Base-by-base conservation (phyloP, 306 rosid species). In the Quillaja saponaria region DNA sequence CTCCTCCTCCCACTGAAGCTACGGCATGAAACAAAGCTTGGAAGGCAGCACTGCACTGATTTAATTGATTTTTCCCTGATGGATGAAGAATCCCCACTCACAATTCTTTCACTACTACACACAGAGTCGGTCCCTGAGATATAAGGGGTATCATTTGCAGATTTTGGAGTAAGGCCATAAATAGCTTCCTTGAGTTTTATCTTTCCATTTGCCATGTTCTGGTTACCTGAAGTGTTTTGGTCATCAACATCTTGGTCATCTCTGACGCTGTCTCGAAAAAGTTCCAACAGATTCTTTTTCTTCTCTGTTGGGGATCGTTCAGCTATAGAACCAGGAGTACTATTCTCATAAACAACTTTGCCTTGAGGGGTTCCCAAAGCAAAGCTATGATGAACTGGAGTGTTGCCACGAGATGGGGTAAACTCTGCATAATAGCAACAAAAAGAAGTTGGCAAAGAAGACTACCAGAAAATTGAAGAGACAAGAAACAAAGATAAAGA, bases 321-420 rank as follows among this genome's bases (percentile, higher is more conserved):
- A 6, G 81, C 66, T 3, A 45, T 0, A 1, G 84, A 64, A 57
- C 34, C 37, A 6, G 77, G 82, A 67, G 28, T 51, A 70, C 20
- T 79, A 58, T 67, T 61, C 57, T 53, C 81, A 35, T 69, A 64
- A 38, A 71, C 74, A 63, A 58, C 38, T 61, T 74, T 73, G 13
- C 55, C 74, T 17, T n/a, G 67, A 58, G 85, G 69, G 49, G 66
- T 58, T 14, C 69, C 78, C 0, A 55, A 33, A 35, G 71, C n/a
- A 62, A 67, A 41, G 51, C 34, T 50, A 6, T 74, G 78, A 63
- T 85, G 94, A 65, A 84, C 69, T 4, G 97, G 97, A 33, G 97
- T 85, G 81, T 57, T 81, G 17, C 95, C 96, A 1, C 86, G 85
- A 33, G 97, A 89, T 49, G 99, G 95, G 31, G 97, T 85, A 55